phyloP scores from a whole-genome alignment of 169 alveolate species.

The Eimeria falciformis region DNA sequence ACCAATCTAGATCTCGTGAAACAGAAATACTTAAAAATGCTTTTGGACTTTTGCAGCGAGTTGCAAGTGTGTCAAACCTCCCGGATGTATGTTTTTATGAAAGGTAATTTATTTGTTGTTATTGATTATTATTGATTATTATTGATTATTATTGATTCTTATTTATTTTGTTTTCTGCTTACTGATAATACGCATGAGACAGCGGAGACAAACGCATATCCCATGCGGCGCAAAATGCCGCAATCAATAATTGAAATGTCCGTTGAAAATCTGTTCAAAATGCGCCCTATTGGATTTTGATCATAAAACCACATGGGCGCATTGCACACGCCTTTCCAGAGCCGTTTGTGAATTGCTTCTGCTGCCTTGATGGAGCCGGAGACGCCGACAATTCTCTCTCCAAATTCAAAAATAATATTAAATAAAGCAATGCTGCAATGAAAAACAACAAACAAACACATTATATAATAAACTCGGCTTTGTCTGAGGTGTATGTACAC shows the following conservation, averaged over 20 bases:
- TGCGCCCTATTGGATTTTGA: slow-evolving; percentile 84
- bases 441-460: neutral
- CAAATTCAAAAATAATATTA: slow-evolving; percentile 32
- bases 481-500: too few species aligned
- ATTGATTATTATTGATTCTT: neutral
- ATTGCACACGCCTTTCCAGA: slow-evolving; percentile 74
- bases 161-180: neutral
- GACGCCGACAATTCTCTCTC: slow-evolving; percentile 51
- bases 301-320: slow-evolving; percentile 87
- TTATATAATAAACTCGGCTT: too few species aligned
- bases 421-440: neutral
- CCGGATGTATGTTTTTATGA: neutral
- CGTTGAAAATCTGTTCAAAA: slow-evolving; percentile 84
- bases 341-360: slow-evolving; percentile 66
- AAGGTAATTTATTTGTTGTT: neutral
- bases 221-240: slow-evolving; percentile 78
- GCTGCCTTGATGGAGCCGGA: slow-evolving; percentile 80
- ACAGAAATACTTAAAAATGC: neutral
- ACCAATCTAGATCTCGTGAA: neutral
- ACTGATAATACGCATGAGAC: slow-evolving; percentile 73
- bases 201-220: slow-evolving; percentile 75
- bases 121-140: neutral
- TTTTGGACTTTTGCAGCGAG: neutral
- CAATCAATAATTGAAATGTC: slow-evolving; percentile 83
- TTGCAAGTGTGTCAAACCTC: neutral